These are phyloP conservation scores for Aspergillus cavernicola DNA, from an alignment of 495 filamentous ascomycete genomes.

Conservation along the genomic window DNA sequence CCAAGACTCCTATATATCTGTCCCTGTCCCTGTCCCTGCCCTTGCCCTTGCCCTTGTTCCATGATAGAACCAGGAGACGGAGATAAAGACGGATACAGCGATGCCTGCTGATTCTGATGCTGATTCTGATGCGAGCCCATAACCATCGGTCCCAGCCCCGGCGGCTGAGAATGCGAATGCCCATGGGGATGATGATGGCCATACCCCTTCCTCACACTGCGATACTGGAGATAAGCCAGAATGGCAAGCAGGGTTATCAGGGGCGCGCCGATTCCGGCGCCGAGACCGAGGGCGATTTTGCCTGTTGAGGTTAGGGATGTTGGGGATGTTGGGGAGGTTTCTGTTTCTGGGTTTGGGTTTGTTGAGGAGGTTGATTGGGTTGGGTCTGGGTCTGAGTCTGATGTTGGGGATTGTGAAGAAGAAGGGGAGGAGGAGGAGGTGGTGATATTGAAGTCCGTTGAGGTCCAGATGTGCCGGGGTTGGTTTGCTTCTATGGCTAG, in stretches of 20 bases:
- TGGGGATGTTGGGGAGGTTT: background rate
- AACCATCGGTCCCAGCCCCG: too few relatives aligned
- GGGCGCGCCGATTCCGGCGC: slow-evolving; percentile 3
- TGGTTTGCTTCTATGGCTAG: background rate
- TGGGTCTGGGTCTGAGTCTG: background rate
- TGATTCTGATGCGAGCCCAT: too few relatives aligned
- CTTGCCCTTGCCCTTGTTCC: too few relatives aligned
- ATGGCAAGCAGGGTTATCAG: slow-evolving; percentile 10
- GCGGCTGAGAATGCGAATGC: background rate
- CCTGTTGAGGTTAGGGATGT: slow-evolving; percentile 10
- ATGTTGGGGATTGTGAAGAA: background rate
- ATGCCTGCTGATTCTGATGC: too few relatives aligned
- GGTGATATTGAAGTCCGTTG: slow-evolving; percentile 4
- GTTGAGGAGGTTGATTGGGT: background rate
- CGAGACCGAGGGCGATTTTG: slow-evolving; percentile 12
- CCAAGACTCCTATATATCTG: too few relatives aligned
- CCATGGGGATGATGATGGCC: background rate
- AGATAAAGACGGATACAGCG: too few relatives aligned
- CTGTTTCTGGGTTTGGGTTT: background rate
- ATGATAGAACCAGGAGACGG: too few relatives aligned
- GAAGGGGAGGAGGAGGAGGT: background rate
- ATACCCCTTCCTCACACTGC: background rate
- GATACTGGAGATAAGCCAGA: slow-evolving; percentile 8
- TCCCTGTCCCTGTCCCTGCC: too few relatives aligned
- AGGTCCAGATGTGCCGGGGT: background rate